Evolutionary conservation across 169 alveolate species (phyloP).

Genomic region (Eimeria acervulina): DNA sequence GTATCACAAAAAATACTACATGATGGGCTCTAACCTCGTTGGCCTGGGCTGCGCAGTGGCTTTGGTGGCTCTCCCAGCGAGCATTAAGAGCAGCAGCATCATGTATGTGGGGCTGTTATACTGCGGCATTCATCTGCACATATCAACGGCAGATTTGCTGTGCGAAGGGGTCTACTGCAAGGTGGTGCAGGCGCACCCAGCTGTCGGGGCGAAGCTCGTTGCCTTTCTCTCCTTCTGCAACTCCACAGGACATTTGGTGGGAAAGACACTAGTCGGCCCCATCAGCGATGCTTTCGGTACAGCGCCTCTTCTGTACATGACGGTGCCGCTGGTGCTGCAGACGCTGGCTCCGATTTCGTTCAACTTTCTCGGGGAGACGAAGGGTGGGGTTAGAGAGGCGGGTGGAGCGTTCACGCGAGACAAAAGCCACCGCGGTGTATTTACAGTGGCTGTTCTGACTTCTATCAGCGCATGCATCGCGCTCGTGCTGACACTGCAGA

Average conservation of each 20-base stretch:
- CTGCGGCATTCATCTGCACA: slow-evolving; percentile 71
- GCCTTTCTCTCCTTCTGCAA: slow-evolving; percentile 71
- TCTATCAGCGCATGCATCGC: slow-evolving; percentile 9
- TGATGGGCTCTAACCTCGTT: slow-evolving; percentile 73
- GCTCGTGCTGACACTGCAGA: slow-evolving; percentile 17
- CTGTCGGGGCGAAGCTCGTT: slow-evolving; percentile 72
- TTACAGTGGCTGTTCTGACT: slow-evolving; percentile 3
- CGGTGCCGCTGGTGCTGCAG: slow-evolving; percentile 80
- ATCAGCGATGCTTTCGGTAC: slow-evolving; percentile 78
- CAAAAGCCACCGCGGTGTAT: not conserved
- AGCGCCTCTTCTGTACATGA: slow-evolving; percentile 48
- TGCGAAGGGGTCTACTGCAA: slow-evolving; percentile 81
- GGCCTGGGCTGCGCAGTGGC: slow-evolving; percentile 18
- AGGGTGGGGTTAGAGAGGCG: not conserved
- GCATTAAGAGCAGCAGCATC: slow-evolving; percentile 19
- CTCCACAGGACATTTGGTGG: slow-evolving; percentile 80
- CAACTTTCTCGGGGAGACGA: slow-evolving; percentile 77
- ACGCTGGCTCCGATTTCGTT: slow-evolving; percentile 53
- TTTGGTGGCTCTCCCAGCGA: slow-evolving; percentile 28
- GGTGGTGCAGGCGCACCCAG: slow-evolving; percentile 54
- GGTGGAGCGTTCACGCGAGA: not conserved
- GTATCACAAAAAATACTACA: slow-evolving; percentile 74
- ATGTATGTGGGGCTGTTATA: slow-evolving; percentile 61
- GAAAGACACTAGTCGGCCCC: slow-evolving; percentile 80
- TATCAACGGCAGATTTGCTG: slow-evolving; percentile 69